phyloP scores from a whole-genome alignment of 345 rosid species.

The Isatis tinctoria region DNA sequence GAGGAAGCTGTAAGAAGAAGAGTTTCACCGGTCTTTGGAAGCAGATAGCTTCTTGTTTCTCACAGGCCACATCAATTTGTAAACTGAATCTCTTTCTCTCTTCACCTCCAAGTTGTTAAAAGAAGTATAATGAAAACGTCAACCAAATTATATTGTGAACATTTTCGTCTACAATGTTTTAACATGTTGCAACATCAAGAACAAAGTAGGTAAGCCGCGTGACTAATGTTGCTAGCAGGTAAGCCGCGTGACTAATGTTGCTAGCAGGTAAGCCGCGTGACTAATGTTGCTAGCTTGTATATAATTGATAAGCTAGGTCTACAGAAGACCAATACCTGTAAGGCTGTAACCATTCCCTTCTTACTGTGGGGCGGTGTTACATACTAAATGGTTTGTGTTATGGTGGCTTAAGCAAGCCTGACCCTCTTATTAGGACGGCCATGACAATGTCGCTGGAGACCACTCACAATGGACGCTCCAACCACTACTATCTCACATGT shows the following conservation, averaged over 20 bases:
- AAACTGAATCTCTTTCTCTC: not conserved
- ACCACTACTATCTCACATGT: not conserved
- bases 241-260: not conserved
- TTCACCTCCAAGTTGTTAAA: not conserved
- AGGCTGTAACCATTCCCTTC: not conserved
- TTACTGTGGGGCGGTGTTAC: not conserved
- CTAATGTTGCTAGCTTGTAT: not conserved
- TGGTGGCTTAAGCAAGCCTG: not conserved
- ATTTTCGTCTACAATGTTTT: too few relatives aligned
- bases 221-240: not conserved
- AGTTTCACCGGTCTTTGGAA: constrained; percentile 57
- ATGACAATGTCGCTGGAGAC: not conserved
- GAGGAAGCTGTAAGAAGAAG: constrained; percentile 60
- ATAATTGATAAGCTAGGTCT: not conserved
- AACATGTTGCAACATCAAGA: not conserved
- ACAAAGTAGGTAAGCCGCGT: not conserved
- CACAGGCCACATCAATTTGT: not conserved
- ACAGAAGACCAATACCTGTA: too few relatives aligned
- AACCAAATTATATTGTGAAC: too few relatives aligned
- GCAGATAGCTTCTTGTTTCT: constrained; percentile 8
- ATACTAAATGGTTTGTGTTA: not conserved
- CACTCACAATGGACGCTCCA: not conserved
- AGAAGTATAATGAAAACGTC: too few relatives aligned
- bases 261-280: not conserved
- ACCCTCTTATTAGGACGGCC: not conserved